Conservation (phyloP, 2,329 filamentous ascomycete species). For the Colletotrichum viniferum region DNA sequence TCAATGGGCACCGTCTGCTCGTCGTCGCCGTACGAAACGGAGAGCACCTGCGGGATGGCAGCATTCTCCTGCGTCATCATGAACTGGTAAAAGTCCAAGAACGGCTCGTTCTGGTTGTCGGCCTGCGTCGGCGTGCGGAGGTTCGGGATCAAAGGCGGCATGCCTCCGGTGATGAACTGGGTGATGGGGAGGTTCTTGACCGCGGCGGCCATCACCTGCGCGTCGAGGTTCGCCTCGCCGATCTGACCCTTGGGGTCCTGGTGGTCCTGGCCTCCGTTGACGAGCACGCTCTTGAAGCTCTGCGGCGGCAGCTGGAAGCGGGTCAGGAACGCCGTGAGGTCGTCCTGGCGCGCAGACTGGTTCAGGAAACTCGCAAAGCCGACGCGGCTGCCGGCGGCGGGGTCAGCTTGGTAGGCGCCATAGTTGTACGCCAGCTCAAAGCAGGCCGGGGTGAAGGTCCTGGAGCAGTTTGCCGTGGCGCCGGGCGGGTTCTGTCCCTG, state of each 20-base stretch:
- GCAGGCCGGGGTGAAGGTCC: constrained; percentile 49
- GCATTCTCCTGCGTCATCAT: constrained; percentile 55
- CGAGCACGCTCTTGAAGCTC: constrained; percentile 44
- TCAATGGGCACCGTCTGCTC: constrained; percentile 65
- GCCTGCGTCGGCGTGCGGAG: constrained; percentile 25
- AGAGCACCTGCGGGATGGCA: constrained; percentile 63
- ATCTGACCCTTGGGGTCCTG: constrained; percentile 33
- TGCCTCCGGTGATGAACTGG: constrained; percentile 29
- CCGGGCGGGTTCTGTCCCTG: constrained; percentile 16
- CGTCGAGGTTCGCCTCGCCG: constrained; percentile 68
- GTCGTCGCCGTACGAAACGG: constrained; percentile 71
- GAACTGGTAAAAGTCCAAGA: constrained; percentile 67
- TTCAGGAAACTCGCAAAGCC: constrained; percentile 58
- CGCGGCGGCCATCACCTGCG: constrained; percentile 66
- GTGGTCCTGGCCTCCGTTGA: constrained; percentile 44
- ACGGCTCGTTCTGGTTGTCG: constrained; percentile 68
- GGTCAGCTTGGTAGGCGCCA: constrained; percentile 46
- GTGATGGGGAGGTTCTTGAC: constrained; percentile 34
- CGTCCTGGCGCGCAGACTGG: constrained; percentile 50
- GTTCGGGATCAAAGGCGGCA: constrained; percentile 33
- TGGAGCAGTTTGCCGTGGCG: constrained; percentile 28
- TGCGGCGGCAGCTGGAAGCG: constrained; percentile 44
- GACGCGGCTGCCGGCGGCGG: constrained; percentile 49
- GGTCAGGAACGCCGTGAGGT: constrained; percentile 42
- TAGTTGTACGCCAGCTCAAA: constrained; percentile 54